A percentile compares a stretch with the other conserved stretches of the same genome.
Evolutionary conservation across 768 basidiomycete genomes (phyloP).

Genomic region (Pleurotus giganteus): DNA sequence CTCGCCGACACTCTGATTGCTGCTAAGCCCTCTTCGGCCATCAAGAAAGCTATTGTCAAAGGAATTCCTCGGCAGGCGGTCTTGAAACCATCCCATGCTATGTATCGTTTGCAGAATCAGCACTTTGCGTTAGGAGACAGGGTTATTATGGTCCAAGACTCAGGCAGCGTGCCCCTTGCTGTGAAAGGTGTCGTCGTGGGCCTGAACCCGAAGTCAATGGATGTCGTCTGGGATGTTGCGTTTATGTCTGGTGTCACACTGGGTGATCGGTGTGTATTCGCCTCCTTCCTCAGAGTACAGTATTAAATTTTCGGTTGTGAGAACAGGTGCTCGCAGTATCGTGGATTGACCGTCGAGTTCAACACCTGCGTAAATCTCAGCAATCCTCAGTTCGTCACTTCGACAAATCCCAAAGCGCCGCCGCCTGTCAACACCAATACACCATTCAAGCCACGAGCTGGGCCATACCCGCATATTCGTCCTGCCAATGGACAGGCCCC

Average conservation of each 20-base stretch:
- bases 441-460: conserved; percentile 67
- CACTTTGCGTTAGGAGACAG: conserved; percentile 86
- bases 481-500: conserved; percentile 51
- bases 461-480: conserved; percentile 61
- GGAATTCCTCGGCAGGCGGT: conserved; percentile 91
- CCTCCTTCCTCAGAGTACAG: neutral
- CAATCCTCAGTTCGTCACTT: conserved; percentile 79
- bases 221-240: conserved; percentile 93
- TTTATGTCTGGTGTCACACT: conserved; percentile 93
- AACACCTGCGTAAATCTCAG: conserved; percentile 88
- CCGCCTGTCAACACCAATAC: conserved; percentile 41
- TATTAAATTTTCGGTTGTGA: neutral
- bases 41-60: conserved; percentile 93
- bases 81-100: conserved; percentile 87
- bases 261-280: conserved; percentile 61
- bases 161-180: conserved; percentile 86
- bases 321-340: conserved; percentile 83
- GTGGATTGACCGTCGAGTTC: conserved; percentile 86
- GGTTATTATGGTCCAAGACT: conserved; percentile 94
- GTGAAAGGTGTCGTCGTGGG: conserved; percentile 95
- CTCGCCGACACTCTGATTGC: conserved; percentile 67
- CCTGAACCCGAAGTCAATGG: conserved; percentile 82
- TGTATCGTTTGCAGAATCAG: conserved; percentile 89
- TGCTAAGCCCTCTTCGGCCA: conserved; percentile 55
- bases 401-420: conserved; percentile 61